phyloP scores from a whole-genome alignment of 2,329 filamentous ascomycete species.

The Fusarium papillatum region DNA sequence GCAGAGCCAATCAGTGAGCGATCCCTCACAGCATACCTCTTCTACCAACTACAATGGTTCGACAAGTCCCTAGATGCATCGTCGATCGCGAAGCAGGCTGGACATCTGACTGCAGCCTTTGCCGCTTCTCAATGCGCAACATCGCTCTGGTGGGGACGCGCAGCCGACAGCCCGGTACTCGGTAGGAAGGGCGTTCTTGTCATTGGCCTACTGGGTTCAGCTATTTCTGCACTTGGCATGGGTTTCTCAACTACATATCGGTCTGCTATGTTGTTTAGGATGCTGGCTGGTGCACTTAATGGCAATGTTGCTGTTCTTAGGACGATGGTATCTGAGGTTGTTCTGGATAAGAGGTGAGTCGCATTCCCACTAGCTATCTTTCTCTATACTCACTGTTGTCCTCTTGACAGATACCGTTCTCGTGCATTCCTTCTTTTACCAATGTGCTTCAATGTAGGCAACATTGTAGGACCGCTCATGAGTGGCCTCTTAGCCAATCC shows the following conservation, averaged over 20 bases:
- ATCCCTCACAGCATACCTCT: slow-evolving; percentile 33
- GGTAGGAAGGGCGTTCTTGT: not conserved
- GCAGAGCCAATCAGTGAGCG: slow-evolving; percentile 45
- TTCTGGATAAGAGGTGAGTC: not conserved
- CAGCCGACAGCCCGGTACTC: not conserved
- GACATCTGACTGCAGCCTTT: slow-evolving; percentile 30
- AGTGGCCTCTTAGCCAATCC: not conserved
- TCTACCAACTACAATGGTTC: slow-evolving; percentile 37
- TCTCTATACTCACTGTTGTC: not conserved
- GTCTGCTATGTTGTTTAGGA: not conserved
- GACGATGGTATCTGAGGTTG: not conserved
- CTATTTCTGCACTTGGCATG: not conserved
- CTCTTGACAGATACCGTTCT: not conserved
- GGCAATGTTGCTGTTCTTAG: not conserved
- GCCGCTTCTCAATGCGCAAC: slow-evolving; percentile 35
- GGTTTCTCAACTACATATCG: not conserved
- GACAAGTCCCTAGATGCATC: slow-evolving; percentile 38
- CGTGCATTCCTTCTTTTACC: slow-evolving; percentile 1
- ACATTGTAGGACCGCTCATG: slow-evolving; percentile 3
- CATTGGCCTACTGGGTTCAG: not conserved
- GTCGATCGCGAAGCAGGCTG: slow-evolving; percentile 35
- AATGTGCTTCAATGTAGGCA: slow-evolving; percentile 10
- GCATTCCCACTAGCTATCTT: not conserved
- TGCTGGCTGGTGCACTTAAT: not conserved
- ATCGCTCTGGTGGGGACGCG: slow-evolving; percentile 23